Evolutionary conservation across 352 stramenopile species (phyloP), one percentile per base, ranked within the genome.

Genomic region (Globisporangium cederbergense): DNA sequence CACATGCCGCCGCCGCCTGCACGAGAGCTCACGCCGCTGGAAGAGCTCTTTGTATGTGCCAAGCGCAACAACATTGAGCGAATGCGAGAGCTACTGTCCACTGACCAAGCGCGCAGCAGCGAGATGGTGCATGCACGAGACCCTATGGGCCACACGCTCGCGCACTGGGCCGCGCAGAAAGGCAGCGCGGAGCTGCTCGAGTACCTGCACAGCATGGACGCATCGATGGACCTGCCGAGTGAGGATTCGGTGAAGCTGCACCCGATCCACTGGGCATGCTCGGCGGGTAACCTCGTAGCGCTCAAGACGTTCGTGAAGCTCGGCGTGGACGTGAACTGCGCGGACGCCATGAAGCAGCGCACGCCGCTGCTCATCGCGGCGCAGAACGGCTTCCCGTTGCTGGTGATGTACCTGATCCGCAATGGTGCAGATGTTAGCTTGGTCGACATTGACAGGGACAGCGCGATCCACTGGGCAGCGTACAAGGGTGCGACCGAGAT

Each of bases 401-500:
- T 93, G 43, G 87, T 93, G 18, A 66, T 96, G 52, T 94, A 88
- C 58, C 81, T 83, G 56, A 80, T 93, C 65, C 77, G 86, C 36
- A 73, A 89, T 51, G 82, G 83, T 28, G 87, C 83, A 2, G 83
- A 96, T 55, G 68, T 91, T 32, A 77, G 66, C 32, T 70, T 91
- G 4, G 73, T 89, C 20, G 87, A 93, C 34, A 75, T 71, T 1
- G 80, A 91, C 64, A 64, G 77, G 51, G 87, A 96, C 65, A 93
- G 78, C 8, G 83, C 86, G 18, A 86, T 96, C 34, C 87, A 96
- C 67, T 96, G 87, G 87, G 85, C 83, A 0, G 87, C 87, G 53
- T 96, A 96, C 73, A 93, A 96, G 64, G 87, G 85, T 45, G 79
- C 76, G 61, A 90, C 80, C 4, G 85, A 94, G 68, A 91, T 94